These are phyloP conservation scores for Aegle marmelos DNA, from an alignment of 345 rosid genomes.

Conservation along the genomic window DNA sequence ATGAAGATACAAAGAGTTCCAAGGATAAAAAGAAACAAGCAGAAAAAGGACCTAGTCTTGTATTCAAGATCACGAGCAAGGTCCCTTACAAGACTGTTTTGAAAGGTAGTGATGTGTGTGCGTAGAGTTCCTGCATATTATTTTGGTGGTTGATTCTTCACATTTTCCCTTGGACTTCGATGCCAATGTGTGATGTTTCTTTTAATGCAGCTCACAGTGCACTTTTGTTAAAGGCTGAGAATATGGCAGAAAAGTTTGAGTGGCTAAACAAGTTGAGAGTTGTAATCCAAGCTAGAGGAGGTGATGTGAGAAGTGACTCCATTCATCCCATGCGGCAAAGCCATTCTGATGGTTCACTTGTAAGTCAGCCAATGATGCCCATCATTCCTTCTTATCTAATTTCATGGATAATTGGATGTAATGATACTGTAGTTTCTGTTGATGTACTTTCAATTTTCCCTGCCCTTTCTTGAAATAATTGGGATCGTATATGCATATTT, in stretches of 20 bases:
- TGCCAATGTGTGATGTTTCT: slow-evolving; percentile 7
- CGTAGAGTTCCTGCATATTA: slow-evolving; percentile 11
- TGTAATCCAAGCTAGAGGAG: slow-evolving; percentile 61
- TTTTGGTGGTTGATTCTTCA: background rate
- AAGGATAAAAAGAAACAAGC: slow-evolving; percentile 91
- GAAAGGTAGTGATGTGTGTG: slow-evolving; percentile 52
- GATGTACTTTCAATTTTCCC: background rate
- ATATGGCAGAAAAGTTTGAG: slow-evolving; percentile 69
- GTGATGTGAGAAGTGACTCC: slow-evolving; percentile 58
- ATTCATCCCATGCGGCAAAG: slow-evolving; percentile 73
- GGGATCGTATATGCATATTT: background rate
- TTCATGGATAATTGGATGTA: background rate
- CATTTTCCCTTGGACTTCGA: slow-evolving; percentile 1
- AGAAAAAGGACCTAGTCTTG: slow-evolving; percentile 62
- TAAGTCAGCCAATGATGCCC: slow-evolving; percentile 39
- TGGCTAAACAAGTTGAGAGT: slow-evolving; percentile 83
- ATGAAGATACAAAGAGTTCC: slow-evolving; percentile 76
- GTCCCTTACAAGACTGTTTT: slow-evolving; percentile 91
- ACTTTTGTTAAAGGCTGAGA: slow-evolving; percentile 86
- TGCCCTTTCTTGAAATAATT: background rate
- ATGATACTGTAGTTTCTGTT: background rate
- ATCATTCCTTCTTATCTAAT: background rate
- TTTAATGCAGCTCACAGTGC: slow-evolving; percentile 80
- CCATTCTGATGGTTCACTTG: slow-evolving; percentile 96
- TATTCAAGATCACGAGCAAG: slow-evolving; percentile 80